Evolutionary conservation across 1,139 yeast genomes (phyloP), one percentile per base, ranked within the genome.

Genomic region (Williopsis jadinii): DNA sequence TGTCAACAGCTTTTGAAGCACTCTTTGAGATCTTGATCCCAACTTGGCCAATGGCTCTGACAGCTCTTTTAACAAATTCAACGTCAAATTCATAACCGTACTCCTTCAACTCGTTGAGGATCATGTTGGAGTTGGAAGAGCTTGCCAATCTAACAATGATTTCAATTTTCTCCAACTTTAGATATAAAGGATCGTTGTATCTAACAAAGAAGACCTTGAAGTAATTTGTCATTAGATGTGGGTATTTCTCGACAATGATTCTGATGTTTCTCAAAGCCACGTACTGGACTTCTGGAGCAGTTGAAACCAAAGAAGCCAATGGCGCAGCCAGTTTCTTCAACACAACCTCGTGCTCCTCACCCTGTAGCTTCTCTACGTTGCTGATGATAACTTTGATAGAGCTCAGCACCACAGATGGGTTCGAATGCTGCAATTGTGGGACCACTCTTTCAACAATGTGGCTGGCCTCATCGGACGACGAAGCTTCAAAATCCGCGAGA

Each of bases 351-450:
- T 68, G 70, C 24, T 73, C 73, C 26, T 52, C 47, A 10, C 60
- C 54, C 9, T 71, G 63, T 28, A 82, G 66, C 27, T 67, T 61
- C n/a, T 77, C 78, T 41, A 86, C 52, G 59, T 88, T 95, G 45
- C 77, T 77, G 31, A 94, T 62, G 9, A 92, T 79, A 2, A 87
- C 87, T 58, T 88, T 87, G 48, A 94, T 80, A 0, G 97, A 77
- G 29, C 90, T 79, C 52, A 94, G 69, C 3, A 94, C 97, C 30
- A 94, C 97, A 3, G 96, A 84, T 1, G 98, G 95, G 59, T 94
- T 94, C 28, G 86, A 97, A 62, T 94, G 99, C 64, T 94, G 99
- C 55, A 94, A 75, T 63, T 92, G 98, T 8, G 99, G 98, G 8
- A 86, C 77, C 9, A 88, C 90, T 49, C 97, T 73, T 59, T 90